phyloP scores from a whole-genome alignment of 2,329 filamentous ascomycete genomes.

The Helminthosporium solani region DNA sequence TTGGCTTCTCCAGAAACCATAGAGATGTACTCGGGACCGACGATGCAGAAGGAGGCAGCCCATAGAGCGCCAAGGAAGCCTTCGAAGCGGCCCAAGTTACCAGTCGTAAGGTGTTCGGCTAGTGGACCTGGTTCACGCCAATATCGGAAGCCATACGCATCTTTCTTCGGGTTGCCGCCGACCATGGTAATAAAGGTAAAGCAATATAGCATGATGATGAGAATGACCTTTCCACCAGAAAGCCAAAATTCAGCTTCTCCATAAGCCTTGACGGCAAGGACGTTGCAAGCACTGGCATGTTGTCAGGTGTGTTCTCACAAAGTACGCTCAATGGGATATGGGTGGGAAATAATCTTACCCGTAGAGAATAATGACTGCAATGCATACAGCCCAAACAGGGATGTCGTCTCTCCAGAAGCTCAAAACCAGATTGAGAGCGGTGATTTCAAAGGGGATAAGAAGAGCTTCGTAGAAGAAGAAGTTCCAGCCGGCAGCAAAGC shows the following conservation, averaged over 20 bases:
- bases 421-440: slow-evolving; percentile 44
- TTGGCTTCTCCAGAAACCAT: slow-evolving; percentile 52
- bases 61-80: slow-evolving; percentile 43
- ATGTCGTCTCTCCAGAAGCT: slow-evolving; percentile 50
- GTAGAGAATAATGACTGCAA: slow-evolving; percentile 46
- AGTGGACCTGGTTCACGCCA: slow-evolving; percentile 45
- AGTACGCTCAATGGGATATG: neutral
- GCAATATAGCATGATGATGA: slow-evolving; percentile 48
- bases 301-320: neutral
- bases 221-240: slow-evolving; percentile 48
- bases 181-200: slow-evolving; percentile 52
- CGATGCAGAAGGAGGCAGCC: slow-evolving; percentile 50
- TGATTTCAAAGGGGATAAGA: slow-evolving; percentile 55
- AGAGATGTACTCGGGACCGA: slow-evolving; percentile 52
- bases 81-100: slow-evolving; percentile 33
- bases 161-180: slow-evolving; percentile 47
- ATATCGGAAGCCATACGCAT: slow-evolving; percentile 47
- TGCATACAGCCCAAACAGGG: slow-evolving; percentile 43
- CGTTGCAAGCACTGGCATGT: slow-evolving; percentile 46
- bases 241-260: slow-evolving; percentile 51
- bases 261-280: slow-evolving; percentile 49
- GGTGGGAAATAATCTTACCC: slow-evolving; percentile 33
- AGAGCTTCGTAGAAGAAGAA: slow-evolving; percentile 56
- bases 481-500: slow-evolving; percentile 58
- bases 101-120: slow-evolving; percentile 25